Base-by-base conservation (phyloP, 2,329 filamentous ascomycete species). In the Xylariaceae sp. region DNA sequence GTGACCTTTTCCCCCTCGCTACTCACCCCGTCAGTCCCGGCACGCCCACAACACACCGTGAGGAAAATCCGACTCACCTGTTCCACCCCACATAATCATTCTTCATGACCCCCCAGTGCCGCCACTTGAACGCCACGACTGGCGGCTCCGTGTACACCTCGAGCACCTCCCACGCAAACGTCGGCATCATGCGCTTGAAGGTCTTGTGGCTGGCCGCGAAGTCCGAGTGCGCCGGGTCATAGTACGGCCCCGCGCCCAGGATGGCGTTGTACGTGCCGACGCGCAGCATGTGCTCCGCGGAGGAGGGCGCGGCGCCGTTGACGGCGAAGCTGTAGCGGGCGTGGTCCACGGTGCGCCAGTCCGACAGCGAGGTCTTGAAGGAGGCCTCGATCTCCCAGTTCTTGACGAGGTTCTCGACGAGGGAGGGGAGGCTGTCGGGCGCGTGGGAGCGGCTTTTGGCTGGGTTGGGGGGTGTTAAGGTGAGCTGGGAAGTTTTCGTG, bases 321-420 rank as follows among this genome's bases (percentile, higher is more conserved):
- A 85, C 74, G 19, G 78, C 72, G 54, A 85, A 84, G 3, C 66
- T 72, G 66, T 85, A 85, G 22, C 72, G 73, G 6, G 65, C 56
- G 3, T 64, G 68, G 57, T 84, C 78, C 50, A 85, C 72, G 2
- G 82, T 85, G 34, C 81, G 73, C 81, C 81, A 85, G 61, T 85
- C 78, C 3, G 64, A 52, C 9, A 84, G 67, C 13, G 68, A 54
- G 7, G 72, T 72, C 64, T 85, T 85, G 73, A 82, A 84, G 0
- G 78, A 83, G 1, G 82, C 82, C 60, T 85, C 81, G 38, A 85
- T 75, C 60, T 85, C 81, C 82, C 81, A 85, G 59, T 85, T 85
- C 66, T 85, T 85, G 56, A 85, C 81, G 2, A 85, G 72, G 55
- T 85, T 85, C 59, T 85, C 75, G 30, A 85, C 80, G 4, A 85